Percentiles rank a stretch among this genome's conserved stretches.
phyloP scores from a whole-genome alignment of 176 grass and related monocot species.

The Dendrocalamus sinicus region DNA sequence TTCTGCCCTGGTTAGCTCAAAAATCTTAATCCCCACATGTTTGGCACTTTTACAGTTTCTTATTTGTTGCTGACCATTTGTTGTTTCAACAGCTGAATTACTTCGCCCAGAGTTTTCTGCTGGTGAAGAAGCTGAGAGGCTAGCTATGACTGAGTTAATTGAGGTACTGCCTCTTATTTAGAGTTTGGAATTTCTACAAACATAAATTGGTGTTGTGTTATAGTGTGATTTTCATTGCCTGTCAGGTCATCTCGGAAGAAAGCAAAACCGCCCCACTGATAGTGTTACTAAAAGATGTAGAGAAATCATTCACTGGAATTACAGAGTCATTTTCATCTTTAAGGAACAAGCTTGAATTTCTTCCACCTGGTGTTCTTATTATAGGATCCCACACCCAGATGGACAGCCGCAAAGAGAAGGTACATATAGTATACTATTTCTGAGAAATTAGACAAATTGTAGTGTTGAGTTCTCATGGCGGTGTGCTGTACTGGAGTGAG shows the following conservation, averaged over 20 bases:
- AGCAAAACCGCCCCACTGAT: constrained; percentile 88
- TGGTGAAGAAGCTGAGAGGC: constrained; percentile 81
- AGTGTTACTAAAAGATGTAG: constrained; percentile 89
- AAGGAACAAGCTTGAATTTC: constrained; percentile 76
- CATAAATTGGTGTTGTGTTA: constrained; percentile 14
- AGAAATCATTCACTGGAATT: constrained; percentile 92
- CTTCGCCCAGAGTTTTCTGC: constrained; percentile 69
- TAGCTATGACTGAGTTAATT: constrained; percentile 83
- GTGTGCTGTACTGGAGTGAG: neutral
- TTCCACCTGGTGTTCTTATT: constrained; percentile 89
- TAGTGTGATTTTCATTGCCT: constrained; percentile 42
- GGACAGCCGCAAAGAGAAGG: constrained; percentile 99
- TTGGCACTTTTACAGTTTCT: constrained; percentile 37
- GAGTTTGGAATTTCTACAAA: neutral
- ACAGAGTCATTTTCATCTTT: constrained; percentile 76
- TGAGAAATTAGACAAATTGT: constrained; percentile 21
- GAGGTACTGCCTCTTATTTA: constrained; percentile 57
- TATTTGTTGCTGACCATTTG: constrained; percentile 37
- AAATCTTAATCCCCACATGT: constrained; percentile 26
- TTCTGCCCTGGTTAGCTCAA: constrained; percentile 83
- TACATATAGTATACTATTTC: constrained; percentile 53
- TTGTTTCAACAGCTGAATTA: constrained; percentile 61
- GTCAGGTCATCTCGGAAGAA: constrained; percentile 89
- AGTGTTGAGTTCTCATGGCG: constrained; percentile 7
- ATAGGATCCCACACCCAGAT: constrained; percentile 88